Evolutionary conservation across 2,329 filamentous ascomycete genomes (phyloP), one percentile per base, ranked within the genome.

Genomic region (Helotiales sp.): DNA sequence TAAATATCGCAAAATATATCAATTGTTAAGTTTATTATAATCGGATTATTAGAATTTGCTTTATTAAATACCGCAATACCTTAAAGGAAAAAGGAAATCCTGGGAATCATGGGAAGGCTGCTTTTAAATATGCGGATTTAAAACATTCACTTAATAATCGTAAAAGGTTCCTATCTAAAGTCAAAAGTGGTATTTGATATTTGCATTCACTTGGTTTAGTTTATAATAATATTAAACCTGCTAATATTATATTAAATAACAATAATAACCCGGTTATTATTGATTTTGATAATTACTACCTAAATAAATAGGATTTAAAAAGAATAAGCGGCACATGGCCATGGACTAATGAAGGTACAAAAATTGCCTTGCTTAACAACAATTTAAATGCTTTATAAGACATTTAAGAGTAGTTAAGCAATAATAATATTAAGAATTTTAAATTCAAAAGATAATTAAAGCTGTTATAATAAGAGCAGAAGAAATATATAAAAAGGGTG

Each of bases 171-270:
- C 37, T 66, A 22, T 24, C n/a, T 52, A 43, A 71, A 22, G 59
- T 77, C 65, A 15, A 70, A 45, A 67, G 58, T n/a, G 73, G 67
- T 17, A 75, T 78, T n/a, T 62, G 72, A 55, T 72, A 78, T 70
- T 69, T 78, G 2, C 76, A 78, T 54, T 73, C 69, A 11, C 66
- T 78, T 30, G 71, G 73, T 13, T 37, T 76, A 47, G 69, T 75
- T 7, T 74, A 78, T 67, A 76, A 78, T 43, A 72, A 78, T 30
- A 71, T 78, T 17, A 78, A 72, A 24, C 75, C 74, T 17, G 43
- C 64, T 11, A 78, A 76, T 50, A 75, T 78, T 40, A 78, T 77
- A 73, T 55, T 77, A 28, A 70, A 73, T 22, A 66, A 75, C 10
- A 69, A 75, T 8, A 67, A 66, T 13, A 70, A n/a, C 11, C 63